Conservation (phyloP, 2,329 filamentous ascomycete genomes). For the Cordyceps cateniannulata region DNA sequence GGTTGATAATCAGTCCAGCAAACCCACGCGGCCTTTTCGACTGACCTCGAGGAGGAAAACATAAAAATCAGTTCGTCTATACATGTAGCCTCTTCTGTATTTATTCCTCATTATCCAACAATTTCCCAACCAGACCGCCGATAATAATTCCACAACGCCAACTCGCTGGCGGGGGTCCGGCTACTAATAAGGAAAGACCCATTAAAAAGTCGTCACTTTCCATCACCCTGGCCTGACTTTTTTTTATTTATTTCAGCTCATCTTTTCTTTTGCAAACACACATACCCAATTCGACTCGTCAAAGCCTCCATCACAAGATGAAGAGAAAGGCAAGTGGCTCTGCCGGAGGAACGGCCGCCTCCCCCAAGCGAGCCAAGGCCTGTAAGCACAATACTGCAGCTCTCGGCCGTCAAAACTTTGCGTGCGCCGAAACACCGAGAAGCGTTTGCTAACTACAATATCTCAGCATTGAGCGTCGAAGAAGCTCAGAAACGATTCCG, state of each 20-base stretch:
- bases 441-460: neutral
- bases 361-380: conserved; percentile 4
- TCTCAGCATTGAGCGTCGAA: conserved; percentile 38
- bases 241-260: conserved; percentile 2
- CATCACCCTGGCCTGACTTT: conserved; percentile 8
- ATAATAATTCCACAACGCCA: too few species aligned
- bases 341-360: neutral
- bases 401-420: neutral
- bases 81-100: too few species aligned
- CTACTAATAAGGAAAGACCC: neutral
- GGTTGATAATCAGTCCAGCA: too few species aligned
- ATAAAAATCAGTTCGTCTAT: too few species aligned
- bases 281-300: neutral
- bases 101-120: too few species aligned
- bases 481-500: conserved; percentile 56
- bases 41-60: too few species aligned
- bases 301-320: neutral
- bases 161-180: too few species aligned
- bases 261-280: neutral
- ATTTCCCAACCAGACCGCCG: too few species aligned
- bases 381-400: conserved; percentile 1
- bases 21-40: too few species aligned
- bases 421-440: neutral
- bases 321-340: conserved; percentile 11
- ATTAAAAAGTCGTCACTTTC: conserved; percentile 12